These are phyloP conservation scores for Penicillium glabrum DNA, from an alignment of 2,329 filamentous ascomycete species.

Conservation along the genomic window DNA sequence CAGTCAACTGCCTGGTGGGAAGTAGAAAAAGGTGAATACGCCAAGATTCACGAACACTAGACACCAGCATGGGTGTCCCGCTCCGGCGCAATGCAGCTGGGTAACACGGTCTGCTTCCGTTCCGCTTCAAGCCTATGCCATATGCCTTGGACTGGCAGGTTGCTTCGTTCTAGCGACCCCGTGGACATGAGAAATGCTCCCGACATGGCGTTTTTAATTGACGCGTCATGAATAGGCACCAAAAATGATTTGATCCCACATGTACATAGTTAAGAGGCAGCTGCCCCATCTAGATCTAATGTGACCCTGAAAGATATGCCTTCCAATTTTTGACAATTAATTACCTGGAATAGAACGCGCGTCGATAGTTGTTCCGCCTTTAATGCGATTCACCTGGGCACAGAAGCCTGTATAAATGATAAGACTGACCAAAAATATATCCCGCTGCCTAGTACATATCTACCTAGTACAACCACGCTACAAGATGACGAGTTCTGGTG, in stretches of 20 bases:
- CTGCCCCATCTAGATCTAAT: background rate
- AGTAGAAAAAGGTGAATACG: background rate
- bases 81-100: background rate
- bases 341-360: background rate
- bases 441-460: no score
- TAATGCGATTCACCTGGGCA: background rate
- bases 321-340: background rate
- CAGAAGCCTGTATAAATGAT: no score
- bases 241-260: conserved; percentile 8
- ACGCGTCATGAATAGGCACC: conserved; percentile 16
- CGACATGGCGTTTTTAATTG: background rate
- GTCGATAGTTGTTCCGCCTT: background rate
- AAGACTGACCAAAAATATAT: no score
- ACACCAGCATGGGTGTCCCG: background rate
- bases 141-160: background rate
- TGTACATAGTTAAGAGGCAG: conserved; percentile 12
- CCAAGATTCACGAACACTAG: background rate
- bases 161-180: no score
- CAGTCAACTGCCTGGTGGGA: background rate
- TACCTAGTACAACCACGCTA: no score
- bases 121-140: background rate
- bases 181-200: background rate
- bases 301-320: background rate
- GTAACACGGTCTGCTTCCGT: background rate
- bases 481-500: no score